phyloP scores from a whole-genome alignment of 1,284 basidiomycete genomes.

The Ustilago curta region DNA sequence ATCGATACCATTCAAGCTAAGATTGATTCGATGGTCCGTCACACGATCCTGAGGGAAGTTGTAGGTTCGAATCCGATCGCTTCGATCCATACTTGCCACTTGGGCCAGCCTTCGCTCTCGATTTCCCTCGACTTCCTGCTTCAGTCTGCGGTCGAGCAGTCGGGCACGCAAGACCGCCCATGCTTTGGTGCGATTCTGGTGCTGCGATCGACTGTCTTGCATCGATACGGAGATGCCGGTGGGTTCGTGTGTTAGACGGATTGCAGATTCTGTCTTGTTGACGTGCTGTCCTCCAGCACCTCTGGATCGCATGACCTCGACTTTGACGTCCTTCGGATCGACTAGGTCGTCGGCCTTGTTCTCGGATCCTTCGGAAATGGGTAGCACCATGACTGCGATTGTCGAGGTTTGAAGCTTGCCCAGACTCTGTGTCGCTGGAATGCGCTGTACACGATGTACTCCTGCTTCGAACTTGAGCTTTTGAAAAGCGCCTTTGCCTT shows the following conservation, averaged over 20 bases:
- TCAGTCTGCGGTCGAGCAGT: constrained; percentile 59
- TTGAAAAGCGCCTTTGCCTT: constrained; percentile 83
- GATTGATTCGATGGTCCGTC: constrained; percentile 65
- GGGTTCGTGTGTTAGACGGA: constrained; percentile 92
- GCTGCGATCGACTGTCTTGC: constrained; percentile 97
- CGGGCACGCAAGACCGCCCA: constrained; percentile 65
- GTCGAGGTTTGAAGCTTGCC: constrained; percentile 94
- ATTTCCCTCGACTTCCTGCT: constrained; percentile 58
- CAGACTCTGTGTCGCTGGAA: constrained; percentile 87
- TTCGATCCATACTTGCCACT: constrained; percentile 65
- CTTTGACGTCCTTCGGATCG: constrained; percentile 84
- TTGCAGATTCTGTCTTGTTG: constrained; percentile 97
- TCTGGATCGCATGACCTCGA: constrained; percentile 92
- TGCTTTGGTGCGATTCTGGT: constrained; percentile 74
- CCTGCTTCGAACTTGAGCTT: constrained; percentile 88
- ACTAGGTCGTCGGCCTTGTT: constrained; percentile 72
- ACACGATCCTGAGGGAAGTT: constrained; percentile 68
- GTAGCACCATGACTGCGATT: constrained; percentile 75
- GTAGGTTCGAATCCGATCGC: constrained; percentile 67
- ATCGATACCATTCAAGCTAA: constrained; percentile 62
- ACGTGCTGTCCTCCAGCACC: constrained; percentile 99
- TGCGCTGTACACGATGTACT: constrained; percentile 93
- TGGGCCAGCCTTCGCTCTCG: constrained; percentile 58
- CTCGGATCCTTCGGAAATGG: constrained; percentile 69
- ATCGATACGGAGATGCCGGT: constrained; percentile 95